phyloP scores from a whole-genome alignment of 139 green algal genomes.

The Chlamydomonas schloesseri region DNA sequence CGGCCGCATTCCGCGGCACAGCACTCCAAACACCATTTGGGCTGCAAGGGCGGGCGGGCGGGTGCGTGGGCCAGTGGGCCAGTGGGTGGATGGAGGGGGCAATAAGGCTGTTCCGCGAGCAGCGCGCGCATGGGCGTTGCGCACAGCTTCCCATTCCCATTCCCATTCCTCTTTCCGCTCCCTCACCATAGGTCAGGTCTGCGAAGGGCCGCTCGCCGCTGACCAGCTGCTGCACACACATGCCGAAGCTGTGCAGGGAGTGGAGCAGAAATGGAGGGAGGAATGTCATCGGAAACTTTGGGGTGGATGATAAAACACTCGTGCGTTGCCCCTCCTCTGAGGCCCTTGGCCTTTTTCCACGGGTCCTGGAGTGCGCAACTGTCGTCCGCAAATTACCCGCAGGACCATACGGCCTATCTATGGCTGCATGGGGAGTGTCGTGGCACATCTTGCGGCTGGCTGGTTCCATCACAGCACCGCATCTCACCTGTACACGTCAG shows the following conservation, averaged over 20 bases:
- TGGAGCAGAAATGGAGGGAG: neutral
- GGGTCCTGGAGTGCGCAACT: too few relatives aligned
- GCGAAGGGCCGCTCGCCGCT: slow-evolving; percentile 8
- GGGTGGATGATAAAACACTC: too few relatives aligned
- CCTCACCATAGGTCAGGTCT: slow-evolving; percentile 24
- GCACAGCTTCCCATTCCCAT: too few relatives aligned
- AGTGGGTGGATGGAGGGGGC: too few relatives aligned
- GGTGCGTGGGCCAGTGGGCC: too few relatives aligned
- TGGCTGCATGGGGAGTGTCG: neutral
- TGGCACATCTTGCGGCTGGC: too few relatives aligned
- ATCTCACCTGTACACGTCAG: slow-evolving; percentile 24
- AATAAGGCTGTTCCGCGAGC: neutral
- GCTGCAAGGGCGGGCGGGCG: neutral
- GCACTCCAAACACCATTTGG: slow-evolving; percentile 24
- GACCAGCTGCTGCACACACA: slow-evolving; percentile 41
- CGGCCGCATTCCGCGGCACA: slow-evolving; percentile 12
- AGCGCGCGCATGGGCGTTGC: neutral
- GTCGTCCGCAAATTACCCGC: neutral
- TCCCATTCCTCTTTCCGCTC: neutral
- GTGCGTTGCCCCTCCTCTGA: neutral
- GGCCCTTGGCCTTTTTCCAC: neutral
- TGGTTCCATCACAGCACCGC: too few relatives aligned
- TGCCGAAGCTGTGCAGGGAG: slow-evolving; percentile 5
- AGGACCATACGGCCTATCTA: neutral
- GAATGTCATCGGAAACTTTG: neutral